phyloP scores from a whole-genome alignment of 2,329 filamentous ascomycete species.

The Penicillium sclerotigenum region DNA sequence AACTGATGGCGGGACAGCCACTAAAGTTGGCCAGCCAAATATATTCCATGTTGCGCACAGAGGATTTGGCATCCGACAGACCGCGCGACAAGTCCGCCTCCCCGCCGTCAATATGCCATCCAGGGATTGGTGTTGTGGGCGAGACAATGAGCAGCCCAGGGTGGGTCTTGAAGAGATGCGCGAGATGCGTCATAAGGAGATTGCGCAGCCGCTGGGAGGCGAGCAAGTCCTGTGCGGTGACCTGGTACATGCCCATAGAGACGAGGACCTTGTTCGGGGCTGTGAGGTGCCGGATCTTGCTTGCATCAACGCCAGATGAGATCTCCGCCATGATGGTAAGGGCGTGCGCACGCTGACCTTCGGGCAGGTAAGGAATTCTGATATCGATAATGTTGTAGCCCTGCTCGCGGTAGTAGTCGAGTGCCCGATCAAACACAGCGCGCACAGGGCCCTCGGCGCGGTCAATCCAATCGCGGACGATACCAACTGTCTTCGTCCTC shows the following conservation, averaged over 20 bases:
- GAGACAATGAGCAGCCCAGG: conserved; percentile 76
- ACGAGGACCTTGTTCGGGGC: conserved; percentile 69
- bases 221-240: conserved; percentile 66
- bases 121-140: conserved; percentile 71
- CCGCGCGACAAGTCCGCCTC: conserved; percentile 61
- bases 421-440: conserved; percentile 58
- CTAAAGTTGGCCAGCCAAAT: conserved; percentile 80
- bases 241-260: conserved; percentile 58
- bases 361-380: conserved; percentile 56
- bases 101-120: conserved; percentile 66
- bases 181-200: conserved; percentile 74
- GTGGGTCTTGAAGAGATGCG: conserved; percentile 65
- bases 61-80: conserved; percentile 68
- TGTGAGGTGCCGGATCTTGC: conserved; percentile 58
- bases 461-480: conserved; percentile 67
- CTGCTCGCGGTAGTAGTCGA: conserved; percentile 52
- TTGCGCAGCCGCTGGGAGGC: conserved; percentile 70
- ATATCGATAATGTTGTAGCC: conserved; percentile 47
- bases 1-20: conserved; percentile 71
- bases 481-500: conserved; percentile 63
- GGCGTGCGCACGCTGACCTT: conserved; percentile 74
- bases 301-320: conserved; percentile 48
- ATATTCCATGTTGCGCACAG: conserved; percentile 78
- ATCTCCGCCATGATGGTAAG: conserved; percentile 74
- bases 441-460: conserved; percentile 64